phyloP scores from a whole-genome alignment of 139 green algal genomes.

The Trebouxia sp. region DNA sequence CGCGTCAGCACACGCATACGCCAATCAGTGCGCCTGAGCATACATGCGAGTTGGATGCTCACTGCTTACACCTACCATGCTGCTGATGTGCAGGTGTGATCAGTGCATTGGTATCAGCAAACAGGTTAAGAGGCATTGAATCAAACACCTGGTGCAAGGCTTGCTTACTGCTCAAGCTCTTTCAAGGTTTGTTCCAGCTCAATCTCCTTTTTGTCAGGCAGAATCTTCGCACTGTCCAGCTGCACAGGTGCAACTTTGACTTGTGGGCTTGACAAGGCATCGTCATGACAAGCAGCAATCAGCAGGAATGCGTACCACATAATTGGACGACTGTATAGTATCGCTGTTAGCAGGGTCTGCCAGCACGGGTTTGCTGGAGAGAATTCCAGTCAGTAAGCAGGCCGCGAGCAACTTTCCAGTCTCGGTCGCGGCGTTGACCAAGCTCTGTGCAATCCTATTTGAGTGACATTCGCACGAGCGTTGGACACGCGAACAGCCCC shows the following conservation, averaged over 20 bases:
- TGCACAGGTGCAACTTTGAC: no score
- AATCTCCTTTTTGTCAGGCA: conserved; percentile 40
- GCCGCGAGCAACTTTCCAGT: not conserved
- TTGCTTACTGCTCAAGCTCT: conserved; percentile 40
- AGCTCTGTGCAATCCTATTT: no score
- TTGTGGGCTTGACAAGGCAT: no score
- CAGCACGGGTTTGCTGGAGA: not conserved
- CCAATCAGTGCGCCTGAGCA: conserved; percentile 54
- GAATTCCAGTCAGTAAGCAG: not conserved
- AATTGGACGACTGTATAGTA: not conserved
- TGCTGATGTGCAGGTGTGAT: not conserved
- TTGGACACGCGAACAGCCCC: not conserved
- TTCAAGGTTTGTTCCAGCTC: conserved; percentile 35
- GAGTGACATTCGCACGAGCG: no score
- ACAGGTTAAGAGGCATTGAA: not conserved
- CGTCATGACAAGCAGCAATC: not conserved
- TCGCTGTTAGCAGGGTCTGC: not conserved
- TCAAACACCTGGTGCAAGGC: not conserved
- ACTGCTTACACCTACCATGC: not conserved
- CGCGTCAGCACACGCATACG: conserved; percentile 59
- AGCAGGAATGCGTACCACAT: not conserved
- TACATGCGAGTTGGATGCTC: no score
- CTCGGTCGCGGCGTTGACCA: no score
- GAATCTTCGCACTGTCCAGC: conserved; percentile 45
- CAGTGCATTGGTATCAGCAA: not conserved